Conservation (phyloP, 352 stramenopile species). For the Peronosclerospora sorghi region DNA sequence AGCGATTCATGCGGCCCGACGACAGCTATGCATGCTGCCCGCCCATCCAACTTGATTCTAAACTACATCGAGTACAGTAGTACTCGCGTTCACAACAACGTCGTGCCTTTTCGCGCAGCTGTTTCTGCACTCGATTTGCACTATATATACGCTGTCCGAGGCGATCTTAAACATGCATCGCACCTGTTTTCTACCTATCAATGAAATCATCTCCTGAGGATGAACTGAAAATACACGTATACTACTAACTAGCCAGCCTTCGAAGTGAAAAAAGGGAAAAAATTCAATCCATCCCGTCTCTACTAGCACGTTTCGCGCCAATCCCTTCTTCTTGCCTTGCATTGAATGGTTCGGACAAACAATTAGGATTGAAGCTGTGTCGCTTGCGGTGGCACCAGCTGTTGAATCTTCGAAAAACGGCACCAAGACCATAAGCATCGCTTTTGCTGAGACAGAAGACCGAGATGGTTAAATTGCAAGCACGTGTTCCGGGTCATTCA, state of each 20-base stretch:
- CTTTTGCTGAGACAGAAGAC: not conserved
- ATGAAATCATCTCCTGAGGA: slow-evolving; percentile 5
- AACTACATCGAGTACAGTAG: not conserved
- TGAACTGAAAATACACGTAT: too few relatives aligned
- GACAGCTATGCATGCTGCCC: not conserved
- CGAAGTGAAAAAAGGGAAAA: too few relatives aligned
- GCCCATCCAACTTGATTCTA: slow-evolving; percentile 8
- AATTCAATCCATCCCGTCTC: too few relatives aligned
- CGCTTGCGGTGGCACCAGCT: slow-evolving; percentile 6
- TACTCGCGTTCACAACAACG: slow-evolving; percentile 16
- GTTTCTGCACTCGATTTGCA: slow-evolving; percentile 16
- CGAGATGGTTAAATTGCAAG: too few relatives aligned
- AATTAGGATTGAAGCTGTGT: too few relatives aligned
- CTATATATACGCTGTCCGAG: not conserved
- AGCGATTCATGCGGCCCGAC: not conserved
- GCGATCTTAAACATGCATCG: slow-evolving; percentile 13
- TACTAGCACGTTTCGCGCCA: too few relatives aligned
- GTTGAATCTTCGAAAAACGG: slow-evolving; percentile 17
- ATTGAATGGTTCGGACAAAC: too few relatives aligned
- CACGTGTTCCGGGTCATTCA: too few relatives aligned
- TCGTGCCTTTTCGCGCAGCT: slow-evolving; percentile 17
- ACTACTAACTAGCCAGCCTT: too few relatives aligned
- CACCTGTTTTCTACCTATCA: slow-evolving; percentile 23
- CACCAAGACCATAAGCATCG: not conserved
- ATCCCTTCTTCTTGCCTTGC: too few relatives aligned